Percentiles rank a stretch among this genome's conserved stretches.
These are phyloP conservation scores for Coniochaeta sp. DNA, from an alignment of 2,329 filamentous ascomycete species.

Conservation along the genomic window DNA sequence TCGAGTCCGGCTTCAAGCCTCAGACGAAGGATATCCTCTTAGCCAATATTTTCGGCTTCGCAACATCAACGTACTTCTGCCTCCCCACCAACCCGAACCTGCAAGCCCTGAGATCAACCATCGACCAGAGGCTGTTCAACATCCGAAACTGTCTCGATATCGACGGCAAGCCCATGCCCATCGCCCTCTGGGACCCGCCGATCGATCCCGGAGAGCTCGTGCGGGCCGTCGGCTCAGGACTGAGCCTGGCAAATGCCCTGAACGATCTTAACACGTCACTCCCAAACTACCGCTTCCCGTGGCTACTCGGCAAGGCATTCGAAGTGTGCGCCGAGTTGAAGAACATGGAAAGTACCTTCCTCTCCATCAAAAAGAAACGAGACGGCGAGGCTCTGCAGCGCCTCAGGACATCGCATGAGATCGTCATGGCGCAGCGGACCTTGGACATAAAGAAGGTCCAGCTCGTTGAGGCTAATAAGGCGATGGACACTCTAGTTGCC, in stretches of 20 bases:
- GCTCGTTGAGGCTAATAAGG: too few species aligned
- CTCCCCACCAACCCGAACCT: slow-evolving; percentile 20
- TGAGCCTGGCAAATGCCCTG: not conserved
- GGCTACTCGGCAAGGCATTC: slow-evolving; percentile 10
- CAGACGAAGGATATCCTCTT: slow-evolving; percentile 4
- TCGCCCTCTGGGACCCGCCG: slow-evolving; percentile 20
- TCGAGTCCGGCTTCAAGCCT: too few species aligned
- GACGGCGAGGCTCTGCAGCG: slow-evolving; percentile 15
- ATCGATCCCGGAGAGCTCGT: slow-evolving; percentile 20
- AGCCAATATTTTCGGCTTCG: slow-evolving; percentile 6
- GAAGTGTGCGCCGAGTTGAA: slow-evolving; percentile 19
- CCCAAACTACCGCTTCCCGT: too few species aligned
- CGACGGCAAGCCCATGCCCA: slow-evolving; percentile 14
- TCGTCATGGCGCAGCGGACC: not conserved
- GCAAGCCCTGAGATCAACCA: slow-evolving; percentile 11
- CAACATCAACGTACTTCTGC: slow-evolving; percentile 18
- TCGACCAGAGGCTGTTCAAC: slow-evolving; percentile 26
- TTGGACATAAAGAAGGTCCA: too few species aligned
- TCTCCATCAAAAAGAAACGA: slow-evolving; percentile 15
- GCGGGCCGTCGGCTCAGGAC: slow-evolving; percentile 10
- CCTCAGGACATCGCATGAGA: slow-evolving; percentile 12
- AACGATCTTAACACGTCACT: too few species aligned
- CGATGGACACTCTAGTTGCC: too few species aligned
- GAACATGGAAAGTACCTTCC: slow-evolving; percentile 7
- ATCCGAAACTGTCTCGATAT: slow-evolving; percentile 24